Evolutionary conservation across 2,329 filamentous ascomycete species (phyloP).

Genomic region (Pseudogymnoascus sp.): DNA sequence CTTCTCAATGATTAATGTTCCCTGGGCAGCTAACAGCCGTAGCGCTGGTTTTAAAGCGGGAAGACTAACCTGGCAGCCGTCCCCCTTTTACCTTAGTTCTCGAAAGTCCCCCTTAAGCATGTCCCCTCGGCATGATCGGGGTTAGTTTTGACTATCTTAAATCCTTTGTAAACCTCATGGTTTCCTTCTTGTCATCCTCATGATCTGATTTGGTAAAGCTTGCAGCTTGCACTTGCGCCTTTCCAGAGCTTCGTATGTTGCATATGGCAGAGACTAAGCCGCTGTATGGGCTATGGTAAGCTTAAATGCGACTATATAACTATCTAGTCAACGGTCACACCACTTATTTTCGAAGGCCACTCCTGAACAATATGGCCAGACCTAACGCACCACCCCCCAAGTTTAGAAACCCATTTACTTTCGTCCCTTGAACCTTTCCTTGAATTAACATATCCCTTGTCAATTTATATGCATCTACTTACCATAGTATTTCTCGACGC

Average conservation of each 20-base stretch:
- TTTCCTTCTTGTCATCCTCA: background rate
- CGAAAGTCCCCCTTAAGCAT: background rate
- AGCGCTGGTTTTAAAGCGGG: background rate
- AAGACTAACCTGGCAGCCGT: background rate
- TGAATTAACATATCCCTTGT: background rate
- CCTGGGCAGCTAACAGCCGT: background rate
- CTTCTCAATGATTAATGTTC: background rate
- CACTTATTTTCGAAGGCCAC: background rate
- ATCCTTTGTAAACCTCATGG: background rate
- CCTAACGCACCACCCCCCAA: background rate
- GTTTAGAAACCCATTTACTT: background rate
- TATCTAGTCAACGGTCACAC: background rate
- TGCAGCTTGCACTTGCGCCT: too few species aligned
- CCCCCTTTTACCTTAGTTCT: background rate
- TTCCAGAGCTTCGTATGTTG: background rate
- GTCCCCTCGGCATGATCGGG: background rate
- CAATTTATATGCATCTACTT: background rate
- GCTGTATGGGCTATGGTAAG: background rate
- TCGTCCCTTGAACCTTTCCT: background rate
- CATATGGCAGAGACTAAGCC: background rate
- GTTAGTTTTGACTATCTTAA: background rate
- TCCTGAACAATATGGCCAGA: background rate
- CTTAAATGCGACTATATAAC: background rate
- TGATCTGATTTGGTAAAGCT: background rate
- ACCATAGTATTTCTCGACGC: background rate